These are phyloP conservation scores for Golubevia sp. DNA, from an alignment of 1,284 basidiomycete genomes.

Conservation along the genomic window DNA sequence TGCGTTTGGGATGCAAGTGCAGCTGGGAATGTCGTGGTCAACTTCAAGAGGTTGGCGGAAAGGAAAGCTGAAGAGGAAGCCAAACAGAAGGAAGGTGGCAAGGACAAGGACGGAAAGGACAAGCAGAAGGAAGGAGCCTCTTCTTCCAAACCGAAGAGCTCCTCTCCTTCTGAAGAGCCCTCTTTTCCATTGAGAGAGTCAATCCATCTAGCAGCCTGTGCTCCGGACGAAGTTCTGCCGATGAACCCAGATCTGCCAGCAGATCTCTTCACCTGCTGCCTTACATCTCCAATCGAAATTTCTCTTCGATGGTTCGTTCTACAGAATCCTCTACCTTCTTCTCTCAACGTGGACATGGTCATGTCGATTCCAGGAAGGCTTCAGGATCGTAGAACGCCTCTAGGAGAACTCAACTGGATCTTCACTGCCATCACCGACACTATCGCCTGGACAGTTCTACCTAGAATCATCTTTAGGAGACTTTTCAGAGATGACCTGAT, in stretches of 20 bases:
- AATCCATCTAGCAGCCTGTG: conserved; percentile 93
- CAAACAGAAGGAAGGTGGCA: conserved; percentile 11
- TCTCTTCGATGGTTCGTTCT: conserved; percentile 92
- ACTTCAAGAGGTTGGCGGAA: conserved; percentile 86
- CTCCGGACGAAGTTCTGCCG: conserved; percentile 86
- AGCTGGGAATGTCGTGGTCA: conserved; percentile 87
- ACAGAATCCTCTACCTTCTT: conserved; percentile 73
- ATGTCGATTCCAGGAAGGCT: conserved; percentile 94
- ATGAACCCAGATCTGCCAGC: conserved; percentile 96
- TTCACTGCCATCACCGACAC: conserved; percentile 99
- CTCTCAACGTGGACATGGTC: conserved; percentile 79
- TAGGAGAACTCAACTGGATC: conserved; percentile 98
- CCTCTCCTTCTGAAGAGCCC: conserved; percentile 36
- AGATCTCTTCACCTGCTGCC: conserved; percentile 94
- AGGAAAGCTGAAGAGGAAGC: conserved; percentile 78
- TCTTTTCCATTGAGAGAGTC: conserved; percentile 78
- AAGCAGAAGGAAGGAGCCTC: not conserved
- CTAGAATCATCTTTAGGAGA: conserved; percentile 87
- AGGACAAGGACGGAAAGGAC: conserved; percentile 24
- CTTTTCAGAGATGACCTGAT: conserved; percentile 94
- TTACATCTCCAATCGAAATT: conserved; percentile 97
- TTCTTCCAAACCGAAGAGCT: conserved; percentile 11
- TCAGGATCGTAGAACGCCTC: conserved; percentile 90
- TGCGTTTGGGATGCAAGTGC: conserved; percentile 99
- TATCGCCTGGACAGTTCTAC: conserved; percentile 97